Evolutionary conservation across 768 basidiomycete species (phyloP), one percentile per base, ranked within the genome.

Genomic region (Vararia minispora): DNA sequence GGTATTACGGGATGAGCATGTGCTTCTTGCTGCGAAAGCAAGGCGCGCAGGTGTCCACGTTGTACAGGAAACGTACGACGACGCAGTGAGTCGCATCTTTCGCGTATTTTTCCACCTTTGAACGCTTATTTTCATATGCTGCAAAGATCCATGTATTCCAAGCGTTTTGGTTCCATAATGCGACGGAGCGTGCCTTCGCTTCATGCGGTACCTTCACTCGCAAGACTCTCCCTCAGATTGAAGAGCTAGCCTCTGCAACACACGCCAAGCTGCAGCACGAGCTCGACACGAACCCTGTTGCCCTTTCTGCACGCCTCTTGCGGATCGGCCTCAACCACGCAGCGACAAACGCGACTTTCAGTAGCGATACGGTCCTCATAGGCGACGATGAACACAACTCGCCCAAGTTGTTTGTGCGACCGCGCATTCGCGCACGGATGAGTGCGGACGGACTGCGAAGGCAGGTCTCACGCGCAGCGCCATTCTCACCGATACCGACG

Each of bases 1-100:
- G 55, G 89, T 95, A 0, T 66, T 99, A n/a, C 68, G 90, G 20
- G 94, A 99, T 51, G 94, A 98, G 56, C 81, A 88, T 17, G 81
- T 82, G 12, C 69, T 99, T 7, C 58, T 98, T 20, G 90, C 92
- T 1, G 87, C 94, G 60, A 99, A 99, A 56, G 95, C 95, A 9
- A 74, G 79, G 4, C 56, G 85, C 20, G 77, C 84, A 0, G 92
- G 91, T 2, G 88, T 94, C 26, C 65, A 81, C 38, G 86, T 95
- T 22, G 73, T 72, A 44, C 85, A 92, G 49, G 91, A 97, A 55
- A 58, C 87, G 27, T 95, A 86, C 51, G 82, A 92, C 51, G 94
- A 99, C 59, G 83, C 80, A 35, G 89, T 92, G 51, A 51, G 80
- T 65, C 8, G 14, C 17, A 5, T 28, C 5, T 10, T 8, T 12